Evolutionary conservation across 768 basidiomycete genomes (phyloP).

Genomic region (Auriscalpium vulgare): DNA sequence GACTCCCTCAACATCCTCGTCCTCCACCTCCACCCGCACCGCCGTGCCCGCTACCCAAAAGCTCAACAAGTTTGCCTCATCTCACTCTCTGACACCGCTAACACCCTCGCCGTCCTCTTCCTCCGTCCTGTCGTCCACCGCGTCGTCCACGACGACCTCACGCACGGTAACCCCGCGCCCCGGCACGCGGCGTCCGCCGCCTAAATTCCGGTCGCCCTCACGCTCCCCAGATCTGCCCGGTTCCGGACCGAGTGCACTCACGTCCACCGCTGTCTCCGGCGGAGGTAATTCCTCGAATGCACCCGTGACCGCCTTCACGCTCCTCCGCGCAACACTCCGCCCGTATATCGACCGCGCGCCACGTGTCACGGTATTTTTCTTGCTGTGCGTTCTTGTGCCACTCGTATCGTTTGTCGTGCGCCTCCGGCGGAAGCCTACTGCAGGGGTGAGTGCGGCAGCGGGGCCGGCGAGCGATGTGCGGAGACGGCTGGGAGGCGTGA

Average conservation of each 20-base stretch:
- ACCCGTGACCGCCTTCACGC: neutral
- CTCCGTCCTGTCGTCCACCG: neutral
- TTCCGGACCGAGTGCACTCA: neutral
- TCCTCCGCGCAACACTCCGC: slow-evolving; percentile 1
- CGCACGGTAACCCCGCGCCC: slow-evolving; percentile 4
- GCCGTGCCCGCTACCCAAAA: slow-evolving; percentile 12
- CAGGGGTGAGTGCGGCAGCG: neutral
- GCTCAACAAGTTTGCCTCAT: neutral
- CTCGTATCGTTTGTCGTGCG: slow-evolving; percentile 8
- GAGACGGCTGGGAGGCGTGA: slow-evolving; percentile 7
- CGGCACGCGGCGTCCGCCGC: neutral
- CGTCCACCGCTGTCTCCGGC: neutral
- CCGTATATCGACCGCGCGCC: slow-evolving; percentile 7
- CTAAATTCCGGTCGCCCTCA: neutral
- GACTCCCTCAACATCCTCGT: slow-evolving; percentile 8
- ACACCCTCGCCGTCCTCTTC: slow-evolving; percentile 4
- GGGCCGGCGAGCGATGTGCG: slow-evolving; percentile 8
- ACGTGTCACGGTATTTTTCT: neutral
- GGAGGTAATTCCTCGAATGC: neutral
- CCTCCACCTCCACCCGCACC: slow-evolving; percentile 14
- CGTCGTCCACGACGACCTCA: neutral
- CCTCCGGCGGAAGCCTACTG: slow-evolving; percentile 1
- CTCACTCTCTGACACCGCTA: neutral
- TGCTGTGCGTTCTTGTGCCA: slow-evolving; percentile 11
- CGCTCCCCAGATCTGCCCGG: neutral